Base-by-base conservation (phyloP, 495 filamentous ascomycete genomes). In the Lasiosphaeria ovina region DNA sequence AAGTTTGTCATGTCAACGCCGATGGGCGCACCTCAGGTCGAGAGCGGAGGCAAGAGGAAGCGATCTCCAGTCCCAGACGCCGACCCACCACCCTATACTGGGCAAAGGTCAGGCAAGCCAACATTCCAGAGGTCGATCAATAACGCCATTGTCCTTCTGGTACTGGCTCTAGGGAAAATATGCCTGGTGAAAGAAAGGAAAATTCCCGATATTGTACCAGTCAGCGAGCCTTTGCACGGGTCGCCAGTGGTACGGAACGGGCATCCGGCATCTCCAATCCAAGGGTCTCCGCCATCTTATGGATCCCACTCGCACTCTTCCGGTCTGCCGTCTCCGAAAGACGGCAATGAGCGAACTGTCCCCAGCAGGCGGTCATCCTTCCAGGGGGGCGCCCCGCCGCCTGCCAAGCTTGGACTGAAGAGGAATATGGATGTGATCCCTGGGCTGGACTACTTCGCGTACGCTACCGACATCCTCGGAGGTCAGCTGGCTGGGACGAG, bases 401-500 rank as follows among this genome's bases (percentile, higher is more conserved):
- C 65, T 32, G 52, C 65, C 3, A 68, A 67, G 55, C 17, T 60
- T 8, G 62, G 51, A 1, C 58, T 66, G 17, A 77, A 71, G 50
- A 79, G 84, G 55, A 97, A 98, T 68, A 72, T 93, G n/a, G 91
- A 97, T 67, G 81, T 88, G 6, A 89, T 98, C 60, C 93, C 94
- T 1, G 94, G 94, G 0, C 74, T 97, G 58, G 87, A 90, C 16
- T 95, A 96, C 68, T 97, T 92, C 73, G 88, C 87, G 12, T 85
- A 90, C 62, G 94, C 92, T 2, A 87, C 88, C 3, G 87, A 89
- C 62, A 96, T 97, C n/a, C 77, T 97, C 35, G 94, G 92, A 1
- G 86, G 83, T 44, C 83, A 93, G 32, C 81, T 86, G 55, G 92
- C 89, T 5, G 89, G 87, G 7, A 90, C 89, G 57, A 87, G 88